Base-by-base conservation (phyloP, 257 asterid species). In the Henckelia pumila region DNA sequence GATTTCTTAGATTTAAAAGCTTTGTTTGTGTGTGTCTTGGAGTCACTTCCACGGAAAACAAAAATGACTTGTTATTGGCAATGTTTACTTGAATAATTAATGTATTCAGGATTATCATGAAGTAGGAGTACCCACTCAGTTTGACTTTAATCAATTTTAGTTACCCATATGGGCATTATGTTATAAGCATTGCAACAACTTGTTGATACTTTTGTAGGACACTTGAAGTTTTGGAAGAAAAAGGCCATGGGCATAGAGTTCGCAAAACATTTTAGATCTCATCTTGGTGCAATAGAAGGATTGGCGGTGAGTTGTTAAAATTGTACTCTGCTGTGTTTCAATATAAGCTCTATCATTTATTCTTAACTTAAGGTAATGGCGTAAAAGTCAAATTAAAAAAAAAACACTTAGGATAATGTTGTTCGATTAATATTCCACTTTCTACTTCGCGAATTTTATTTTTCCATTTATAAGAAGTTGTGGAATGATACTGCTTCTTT, bases 231-330 rank as follows among this genome's bases (percentile, higher is more conserved):
- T 74, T 94, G 99, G 99, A 94, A 94, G 86, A 91, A 94, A 80
- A 91, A 84, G 72, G 47, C 93, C 28, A 17, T 75, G 7, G 99
- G 99, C 55, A 76, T 91, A 72, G 97, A 94, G 82, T 94, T 91
- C 77, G 99, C 99, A 7, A 94, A 94, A 76, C 99, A 94, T 75
- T 94, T 88, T 75, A 85, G 97, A 77, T 94, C 99, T 56, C 99
- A 94, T 79, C 97, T 94, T 71, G 99, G 97, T 74, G 93, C 97
- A 70, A 87, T 94, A 73, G 97, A 91, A 82, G 99, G 97, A 61
- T 85, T 94, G 63, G 92, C 99, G 17, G 99, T 93, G 73, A 88
- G 96, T 83, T 73, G 17, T 64, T 60, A 60, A 29, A 16, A 52
- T 52, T 71, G 50, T 25, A 49, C 32, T 20, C 13, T 64, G 30